These are phyloP conservation scores for Phytophthora colocasiae DNA, from an alignment of 352 stramenopile species.

Conservation along the genomic window DNA sequence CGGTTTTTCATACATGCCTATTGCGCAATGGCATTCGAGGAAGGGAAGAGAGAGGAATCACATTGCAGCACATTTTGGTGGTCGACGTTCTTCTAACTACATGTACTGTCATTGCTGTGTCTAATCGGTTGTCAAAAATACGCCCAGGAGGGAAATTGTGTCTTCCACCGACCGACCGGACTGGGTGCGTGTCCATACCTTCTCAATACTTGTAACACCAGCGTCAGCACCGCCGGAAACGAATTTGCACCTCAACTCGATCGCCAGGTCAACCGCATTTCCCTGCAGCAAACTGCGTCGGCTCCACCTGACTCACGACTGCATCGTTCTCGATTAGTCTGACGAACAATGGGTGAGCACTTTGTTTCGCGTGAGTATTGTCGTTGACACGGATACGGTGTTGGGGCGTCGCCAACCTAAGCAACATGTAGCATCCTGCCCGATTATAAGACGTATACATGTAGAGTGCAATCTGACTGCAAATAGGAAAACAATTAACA, in stretches of 20 bases:
- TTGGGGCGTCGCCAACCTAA: too few relatives aligned
- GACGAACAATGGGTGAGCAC: not conserved
- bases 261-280: not conserved
- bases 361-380: not conserved
- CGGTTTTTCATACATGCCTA: not conserved
- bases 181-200: not conserved
- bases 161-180: not conserved
- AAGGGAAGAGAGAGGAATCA: not conserved
- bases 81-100: too few relatives aligned
- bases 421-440: too few relatives aligned
- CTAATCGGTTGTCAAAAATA: too few relatives aligned
- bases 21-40: not conserved
- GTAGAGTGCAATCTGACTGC: too few relatives aligned
- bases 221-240: not conserved
- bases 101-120: too few relatives aligned
- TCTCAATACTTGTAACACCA: not conserved
- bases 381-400: too few relatives aligned
- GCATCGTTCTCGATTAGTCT: not conserved
- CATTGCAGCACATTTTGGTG: too few relatives aligned
- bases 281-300: not conserved
- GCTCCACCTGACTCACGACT: not conserved
- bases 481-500: too few relatives aligned
- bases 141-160: not conserved
- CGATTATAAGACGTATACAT: too few relatives aligned
- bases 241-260: not conserved